Evolutionary conservation across 2,329 filamentous ascomycete genomes (phyloP), one percentile per base, ranked within the genome.

Genomic region (Aspergillus pseudonomiae): DNA sequence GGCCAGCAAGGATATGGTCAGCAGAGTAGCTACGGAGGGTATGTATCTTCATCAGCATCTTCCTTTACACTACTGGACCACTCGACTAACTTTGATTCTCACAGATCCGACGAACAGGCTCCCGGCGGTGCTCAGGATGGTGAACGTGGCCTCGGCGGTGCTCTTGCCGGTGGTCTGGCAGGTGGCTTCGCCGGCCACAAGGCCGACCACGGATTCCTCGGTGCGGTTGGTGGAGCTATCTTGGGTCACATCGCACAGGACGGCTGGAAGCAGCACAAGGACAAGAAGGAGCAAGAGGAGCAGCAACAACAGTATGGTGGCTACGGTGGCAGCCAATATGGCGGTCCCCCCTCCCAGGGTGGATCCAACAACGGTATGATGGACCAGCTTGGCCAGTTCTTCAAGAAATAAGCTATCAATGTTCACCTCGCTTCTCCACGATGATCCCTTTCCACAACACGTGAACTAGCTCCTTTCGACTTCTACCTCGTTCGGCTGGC

Each of bases 141-240:
- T 60, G 81, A 83, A 62, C 80, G 81, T 68, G 81, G 81, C 64
- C 73, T 83, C 21, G 76, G 78, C 58, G 81, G 81, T 45, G 81
- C 81, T 19, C 65, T 83, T 52, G 80, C 80, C 34, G 81, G 81
- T 62, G 81, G 80, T 67, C 73, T 79, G 11, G 76, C 79, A n/a
- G 81, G 81, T 61, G 81, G 78, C 39, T 82, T 77, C 57, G 78
- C 75, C 26, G 81, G 81, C 62, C 78, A 81, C 75, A 80, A 83
- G 71, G 80, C 77, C 65, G 75, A 80, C 66, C 81, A 83, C 72
- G 81, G 81, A 34, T 72, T 83, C 69, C 76, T 83, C 57, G 81
- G 81, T 63, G 77, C 81, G 6, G 75, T 83, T 48, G 81, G 80
- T 63, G 81, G 81, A 48, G 81, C 81, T 36, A 79, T 83, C 65